Evolutionary conservation across 805 yeast species (phyloP), one percentile per base, ranked within the genome.

Genomic region (Suhomyces faveliae): DNA sequence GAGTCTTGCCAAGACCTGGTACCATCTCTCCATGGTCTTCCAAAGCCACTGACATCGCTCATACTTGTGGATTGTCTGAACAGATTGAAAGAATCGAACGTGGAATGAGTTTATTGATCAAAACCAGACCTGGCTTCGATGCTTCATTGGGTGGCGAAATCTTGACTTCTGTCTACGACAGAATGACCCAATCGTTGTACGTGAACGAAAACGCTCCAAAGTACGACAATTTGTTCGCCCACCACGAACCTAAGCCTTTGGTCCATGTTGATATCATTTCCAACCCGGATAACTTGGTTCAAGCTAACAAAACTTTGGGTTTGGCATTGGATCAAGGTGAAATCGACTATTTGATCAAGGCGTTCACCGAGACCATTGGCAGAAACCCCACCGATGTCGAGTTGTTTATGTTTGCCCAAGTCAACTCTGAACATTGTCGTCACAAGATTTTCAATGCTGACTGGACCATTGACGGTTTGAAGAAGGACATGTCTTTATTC

Each of bases 1-100:
- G 96, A 64, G 77, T 94, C 45, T 76, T 90, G 45, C 99, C 99
- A 39, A 82, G 98, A 67, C 74, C 90, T 6, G 99, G 99, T 51
- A 94, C 99, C 10, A 92, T 94, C 55, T 91, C 98, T 21, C 98
- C 99, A 27, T 94, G 99, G 99, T 89, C 97, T 8, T 91, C 98
- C 11, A 94, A 94, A 71, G 99, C 99, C 22, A 91, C 99, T 35
- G 92, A 94, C 70, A 94, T 94, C 56, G 80, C 91, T 45, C 81
- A 84, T 48, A 96, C 88, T 48, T 89, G 96, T 71, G 97, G 97
- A 8, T 77, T 94, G 51, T 79, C 75, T 33, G 74, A 77, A 15
- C 79, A 77, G 51, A 76, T 94, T 42, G 88, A 82, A 61, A 80
- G 98, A 59, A 84, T 94, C 48, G 99, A 94, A 74, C 83, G 99